Conservation (phyloP, 768 basidiomycete species). For the Suillus alpinus region DNA sequence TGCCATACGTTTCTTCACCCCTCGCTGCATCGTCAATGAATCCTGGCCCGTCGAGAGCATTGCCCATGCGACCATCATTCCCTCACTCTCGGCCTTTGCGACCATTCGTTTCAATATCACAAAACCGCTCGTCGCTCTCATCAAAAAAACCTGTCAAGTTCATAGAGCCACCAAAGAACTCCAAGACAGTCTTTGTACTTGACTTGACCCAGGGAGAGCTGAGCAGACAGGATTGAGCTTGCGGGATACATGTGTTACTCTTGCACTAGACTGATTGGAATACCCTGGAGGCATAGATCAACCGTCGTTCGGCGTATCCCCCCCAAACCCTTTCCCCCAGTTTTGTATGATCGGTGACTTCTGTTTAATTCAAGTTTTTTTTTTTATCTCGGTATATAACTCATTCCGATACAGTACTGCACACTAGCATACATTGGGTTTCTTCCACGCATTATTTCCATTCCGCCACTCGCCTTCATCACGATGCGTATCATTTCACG, state of each 20-base stretch:
- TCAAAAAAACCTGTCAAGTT: slow-evolving; percentile 61
- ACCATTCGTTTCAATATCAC: slow-evolving; percentile 66
- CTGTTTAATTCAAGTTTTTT: neutral
- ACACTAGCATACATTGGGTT: neutral
- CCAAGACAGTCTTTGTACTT: slow-evolving; percentile 67
- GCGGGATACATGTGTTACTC: neutral
- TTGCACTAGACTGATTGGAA: neutral
- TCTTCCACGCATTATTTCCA: neutral
- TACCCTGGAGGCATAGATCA: neutral
- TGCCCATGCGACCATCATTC: slow-evolving; percentile 52
- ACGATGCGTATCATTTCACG: neutral
- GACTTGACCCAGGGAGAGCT: slow-evolving; percentile 84
- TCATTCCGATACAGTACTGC: neutral
- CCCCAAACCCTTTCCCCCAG: neutral
- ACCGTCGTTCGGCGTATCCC: neutral
- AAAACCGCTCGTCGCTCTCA: slow-evolving; percentile 16
- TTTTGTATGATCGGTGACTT: neutral
- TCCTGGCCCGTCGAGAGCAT: slow-evolving; percentile 28
- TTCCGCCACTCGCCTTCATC: neutral
- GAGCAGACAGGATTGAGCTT: slow-evolving; percentile 56
- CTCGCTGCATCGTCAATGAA: slow-evolving; percentile 45
- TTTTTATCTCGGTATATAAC: slow-evolving; percentile 3
- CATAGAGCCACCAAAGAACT: slow-evolving; percentile 76
- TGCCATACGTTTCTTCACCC: slow-evolving; percentile 61
- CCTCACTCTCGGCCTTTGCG: slow-evolving; percentile 72